Evolutionary conservation across 805 yeast genomes (phyloP).

Genomic region (Ogataea dorogensis): DNA sequence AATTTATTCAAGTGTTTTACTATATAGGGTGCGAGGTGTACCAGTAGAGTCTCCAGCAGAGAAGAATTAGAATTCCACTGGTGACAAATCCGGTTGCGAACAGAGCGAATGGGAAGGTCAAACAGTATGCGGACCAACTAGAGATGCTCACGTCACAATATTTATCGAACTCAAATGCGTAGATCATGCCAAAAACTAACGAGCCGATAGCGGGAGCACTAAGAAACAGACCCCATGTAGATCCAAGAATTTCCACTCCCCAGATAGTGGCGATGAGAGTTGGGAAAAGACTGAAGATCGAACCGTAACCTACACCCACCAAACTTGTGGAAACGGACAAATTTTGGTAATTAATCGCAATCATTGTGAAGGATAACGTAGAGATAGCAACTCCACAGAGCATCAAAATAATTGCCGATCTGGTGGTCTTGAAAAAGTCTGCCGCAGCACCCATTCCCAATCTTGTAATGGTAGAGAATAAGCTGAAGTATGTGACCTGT

Average conservation of each 20-base stretch:
- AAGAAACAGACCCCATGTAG: slow-evolving; percentile 86
- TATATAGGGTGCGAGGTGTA: slow-evolving; percentile 9
- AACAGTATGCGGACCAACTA: slow-evolving; percentile 12
- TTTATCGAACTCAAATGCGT: slow-evolving; percentile 61
- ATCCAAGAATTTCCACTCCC: slow-evolving; percentile 84
- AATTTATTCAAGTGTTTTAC: slow-evolving; percentile 1
- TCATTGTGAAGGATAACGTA: slow-evolving; percentile 12
- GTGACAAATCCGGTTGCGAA: slow-evolving; percentile 13
- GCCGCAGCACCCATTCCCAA: slow-evolving; percentile 22
- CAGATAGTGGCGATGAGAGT: slow-evolving; percentile 73
- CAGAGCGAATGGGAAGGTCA: slow-evolving; percentile 19
- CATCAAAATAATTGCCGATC: slow-evolving; percentile 10
- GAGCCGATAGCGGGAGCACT: slow-evolving; percentile 86
- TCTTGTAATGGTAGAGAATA: slow-evolving; percentile 31
- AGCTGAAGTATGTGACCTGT: slow-evolving; percentile 21
- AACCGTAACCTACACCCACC: slow-evolving; percentile 76
- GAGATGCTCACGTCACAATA: slow-evolving; percentile 25
- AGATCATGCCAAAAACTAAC: slow-evolving; percentile 61
- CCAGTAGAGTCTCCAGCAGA: slow-evolving; percentile 23
- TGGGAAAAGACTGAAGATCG: slow-evolving; percentile 77
- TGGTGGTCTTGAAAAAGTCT: slow-evolving; percentile 14
- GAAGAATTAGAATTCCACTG: slow-evolving; percentile 13
- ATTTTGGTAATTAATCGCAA: slow-evolving; percentile 12
- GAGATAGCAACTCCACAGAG: slow-evolving; percentile 10
- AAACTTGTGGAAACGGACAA: slow-evolving; percentile 25